Evolutionary conservation across 768 basidiomycete species (phyloP), one percentile per base, ranked within the genome.

Genomic region (Rossbeevera mucosa): DNA sequence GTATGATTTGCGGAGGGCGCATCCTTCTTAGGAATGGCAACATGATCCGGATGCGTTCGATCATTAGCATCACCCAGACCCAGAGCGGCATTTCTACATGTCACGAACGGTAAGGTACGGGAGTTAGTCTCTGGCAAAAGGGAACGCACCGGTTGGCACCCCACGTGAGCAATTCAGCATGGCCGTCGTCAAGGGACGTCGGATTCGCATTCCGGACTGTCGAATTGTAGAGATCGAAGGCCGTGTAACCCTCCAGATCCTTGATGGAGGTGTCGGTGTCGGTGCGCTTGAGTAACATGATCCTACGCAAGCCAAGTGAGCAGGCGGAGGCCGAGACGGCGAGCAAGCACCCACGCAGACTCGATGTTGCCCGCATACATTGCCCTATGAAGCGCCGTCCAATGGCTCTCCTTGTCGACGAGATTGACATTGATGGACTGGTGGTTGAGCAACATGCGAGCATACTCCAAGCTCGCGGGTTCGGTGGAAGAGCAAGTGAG

Each of bases 151-250:
- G 75, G 59, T 95, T 96, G 11, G 79, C 73, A 30, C 94, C 94
- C 94, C 93, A 96, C 5, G 88, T 91, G 59, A 82, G 86, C 9
- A 98, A 68, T 43, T 94, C 91, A 2, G 78, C 61, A 36, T 53
- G 66, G 45, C 56, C 62, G 9, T 59, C 64, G 3, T 68, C 59
- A 64, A 63, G 75, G 59, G 64, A 57, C 2, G 64, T 58, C 4
- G 86, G 87, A 53, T 82, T 82, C 4, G 88, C 89, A 25, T 80
- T 87, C 63, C 80, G 76, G 55, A 95, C 72, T 0, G 93, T 95
- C 4, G 88, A 87, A 64, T 97, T 97, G 71, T 92, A 96, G 29
- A 98, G 71, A 64, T 98, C 94, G 55, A 92, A 92, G 0, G 93
- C 84, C 0, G 91, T 92, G 67, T 94, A 88, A 0, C 90, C 95